These are phyloP conservation scores for Penicillium daleae DNA, from an alignment of 495 filamentous ascomycete genomes.

Conservation along the genomic window DNA sequence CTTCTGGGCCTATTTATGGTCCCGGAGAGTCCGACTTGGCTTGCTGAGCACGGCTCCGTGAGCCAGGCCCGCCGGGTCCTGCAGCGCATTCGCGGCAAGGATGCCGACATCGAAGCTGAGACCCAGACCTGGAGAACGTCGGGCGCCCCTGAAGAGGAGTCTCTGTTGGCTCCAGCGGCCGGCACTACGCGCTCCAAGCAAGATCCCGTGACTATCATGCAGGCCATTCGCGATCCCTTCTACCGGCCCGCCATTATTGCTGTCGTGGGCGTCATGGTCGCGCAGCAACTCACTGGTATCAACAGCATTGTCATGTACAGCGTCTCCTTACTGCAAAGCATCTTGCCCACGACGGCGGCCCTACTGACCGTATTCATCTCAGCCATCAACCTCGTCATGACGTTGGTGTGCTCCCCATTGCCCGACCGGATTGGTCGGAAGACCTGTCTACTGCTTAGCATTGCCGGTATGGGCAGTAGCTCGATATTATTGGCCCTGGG, in stretches of 20 bases:
- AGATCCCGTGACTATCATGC: conserved; percentile 65
- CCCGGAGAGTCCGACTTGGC: conserved; percentile 85
- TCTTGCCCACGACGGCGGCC: conserved; percentile 76
- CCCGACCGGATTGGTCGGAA: conserved; percentile 88
- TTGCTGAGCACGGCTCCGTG: conserved; percentile 68
- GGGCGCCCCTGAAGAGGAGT: conserved; percentile 50
- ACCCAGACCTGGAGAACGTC: conserved; percentile 62
- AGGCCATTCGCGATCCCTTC: conserved; percentile 63
- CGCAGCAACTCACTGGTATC: conserved; percentile 90
- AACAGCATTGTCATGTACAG: conserved; percentile 99
- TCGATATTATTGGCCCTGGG: conserved; percentile 75
- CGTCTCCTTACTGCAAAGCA: conserved; percentile 77
- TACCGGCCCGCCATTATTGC: conserved; percentile 80
- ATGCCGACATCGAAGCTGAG: conserved; percentile 74
- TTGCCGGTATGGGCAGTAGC: conserved; percentile 78
- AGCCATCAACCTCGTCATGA: conserved; percentile 81
- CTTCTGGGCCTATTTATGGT: conserved; percentile 67
- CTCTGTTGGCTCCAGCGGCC: conserved; percentile 46
- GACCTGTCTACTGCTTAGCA: conserved; percentile 75
- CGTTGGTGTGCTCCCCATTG: conserved; percentile 75
- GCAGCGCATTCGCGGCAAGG: conserved; percentile 71
- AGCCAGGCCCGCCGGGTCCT: conserved; percentile 65
- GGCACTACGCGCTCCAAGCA: conserved; percentile 30
- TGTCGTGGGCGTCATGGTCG: conserved; percentile 87
- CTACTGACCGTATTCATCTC: conserved; percentile 85